A percentile compares a stretch with the other conserved stretches of the same genome.
phyloP scores from a whole-genome alignment of 2,329 filamentous ascomycete genomes.

The Endoconidiophora laricicola region DNA sequence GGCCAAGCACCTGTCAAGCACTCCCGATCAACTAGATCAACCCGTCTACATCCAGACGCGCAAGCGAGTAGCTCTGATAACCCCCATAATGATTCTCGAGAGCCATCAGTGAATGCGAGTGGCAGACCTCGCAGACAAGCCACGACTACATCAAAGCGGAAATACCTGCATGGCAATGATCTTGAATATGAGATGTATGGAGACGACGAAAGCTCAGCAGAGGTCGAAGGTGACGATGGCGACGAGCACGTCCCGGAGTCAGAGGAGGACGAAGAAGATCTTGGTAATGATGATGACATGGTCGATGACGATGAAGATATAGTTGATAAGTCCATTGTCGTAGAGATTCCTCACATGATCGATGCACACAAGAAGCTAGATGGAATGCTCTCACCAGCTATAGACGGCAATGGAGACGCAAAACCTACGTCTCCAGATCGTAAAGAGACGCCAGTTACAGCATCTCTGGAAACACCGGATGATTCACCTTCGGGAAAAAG shows the following conservation, averaged over 20 bases:
- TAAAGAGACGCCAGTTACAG: slow-evolving; percentile 5
- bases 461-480: slow-evolving; percentile 10
- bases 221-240: slow-evolving; percentile 58
- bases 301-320: slow-evolving; percentile 34
- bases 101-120: slow-evolving; percentile 23
- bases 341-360: too few species aligned
- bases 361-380: slow-evolving; percentile 24
- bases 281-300: slow-evolving; percentile 38
- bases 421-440: neutral
- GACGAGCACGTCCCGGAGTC: slow-evolving; percentile 50
- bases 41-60: slow-evolving; percentile 46
- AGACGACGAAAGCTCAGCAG: slow-evolving; percentile 51
- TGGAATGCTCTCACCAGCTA: slow-evolving; percentile 9
- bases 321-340: slow-evolving; percentile 13
- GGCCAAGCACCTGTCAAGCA: neutral
- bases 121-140: slow-evolving; percentile 36
- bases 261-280: slow-evolving; percentile 37
- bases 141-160: slow-evolving; percentile 33
- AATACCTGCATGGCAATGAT: slow-evolving; percentile 6
- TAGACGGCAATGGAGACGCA: slow-evolving; percentile 5
- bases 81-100: slow-evolving; percentile 15
- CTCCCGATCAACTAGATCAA: slow-evolving; percentile 29
- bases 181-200: slow-evolving; percentile 21
- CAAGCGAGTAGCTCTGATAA: slow-evolving; percentile 29
- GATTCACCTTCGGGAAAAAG: slow-evolving; percentile 8